Conservation (phyloP, 129 eudicot genomes). For the Saposhnikovia divaricata region DNA sequence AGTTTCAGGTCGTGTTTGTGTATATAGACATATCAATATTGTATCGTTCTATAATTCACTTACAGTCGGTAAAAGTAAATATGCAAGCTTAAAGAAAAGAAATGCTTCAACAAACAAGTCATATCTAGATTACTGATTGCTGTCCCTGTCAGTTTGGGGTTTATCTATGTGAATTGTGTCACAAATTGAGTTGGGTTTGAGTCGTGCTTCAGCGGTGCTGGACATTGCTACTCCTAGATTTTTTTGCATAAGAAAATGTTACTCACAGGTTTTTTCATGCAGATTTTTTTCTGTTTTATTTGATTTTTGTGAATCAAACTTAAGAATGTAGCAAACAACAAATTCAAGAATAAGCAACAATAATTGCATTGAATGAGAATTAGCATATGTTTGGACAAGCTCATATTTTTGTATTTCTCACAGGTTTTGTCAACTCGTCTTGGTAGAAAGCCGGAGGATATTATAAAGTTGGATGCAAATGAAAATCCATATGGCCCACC, state of each 20-base stretch:
- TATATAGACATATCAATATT: background rate
- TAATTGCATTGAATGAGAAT: no score
- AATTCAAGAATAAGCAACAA: background rate
- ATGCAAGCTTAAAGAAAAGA: background rate
- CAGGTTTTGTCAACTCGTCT: slow-evolving; percentile 96
- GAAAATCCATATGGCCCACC: slow-evolving; percentile 99
- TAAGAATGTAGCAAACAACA: background rate
- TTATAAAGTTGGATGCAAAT: slow-evolving; percentile 89
- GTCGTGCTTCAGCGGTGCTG: no score
- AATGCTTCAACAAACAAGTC: background rate
- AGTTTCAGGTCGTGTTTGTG: background rate
- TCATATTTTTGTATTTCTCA: background rate
- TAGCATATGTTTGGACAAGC: background rate
- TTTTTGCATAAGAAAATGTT: no score
- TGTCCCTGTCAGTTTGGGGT: background rate
- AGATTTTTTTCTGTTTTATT: background rate
- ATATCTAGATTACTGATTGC: background rate
- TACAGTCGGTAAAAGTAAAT: background rate
- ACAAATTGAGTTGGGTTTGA: background rate
- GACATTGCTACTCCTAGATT: no score
- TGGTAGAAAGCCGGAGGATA: slow-evolving; percentile 97
- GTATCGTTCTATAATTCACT: background rate
- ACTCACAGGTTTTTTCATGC: no score
- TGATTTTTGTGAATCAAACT: background rate
- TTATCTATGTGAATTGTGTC: background rate